phyloP scores from a whole-genome alignment of 2,329 filamentous ascomycete genomes.

The Neopestalotiopsis sp. region DNA sequence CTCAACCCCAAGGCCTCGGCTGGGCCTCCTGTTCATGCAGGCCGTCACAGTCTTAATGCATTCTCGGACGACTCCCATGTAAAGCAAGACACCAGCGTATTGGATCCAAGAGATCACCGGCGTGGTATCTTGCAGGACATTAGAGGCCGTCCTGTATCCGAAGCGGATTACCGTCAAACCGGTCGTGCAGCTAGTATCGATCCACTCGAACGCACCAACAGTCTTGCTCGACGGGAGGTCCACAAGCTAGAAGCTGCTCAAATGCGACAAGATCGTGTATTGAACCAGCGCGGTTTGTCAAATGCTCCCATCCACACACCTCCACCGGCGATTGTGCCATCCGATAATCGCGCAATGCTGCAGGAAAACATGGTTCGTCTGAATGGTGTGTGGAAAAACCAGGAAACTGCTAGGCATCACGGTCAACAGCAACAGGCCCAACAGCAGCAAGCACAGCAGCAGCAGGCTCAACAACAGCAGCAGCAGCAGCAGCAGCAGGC shows the following conservation, averaged over 20 bases:
- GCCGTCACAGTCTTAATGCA: slow-evolving; percentile 26
- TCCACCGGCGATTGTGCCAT: slow-evolving; percentile 19
- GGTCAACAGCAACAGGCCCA: slow-evolving; percentile 16
- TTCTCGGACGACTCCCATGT: slow-evolving; percentile 21
- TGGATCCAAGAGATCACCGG: slow-evolving; percentile 19
- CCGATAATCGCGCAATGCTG: slow-evolving; percentile 42
- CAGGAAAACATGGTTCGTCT: slow-evolving; percentile 58
- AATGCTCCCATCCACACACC: slow-evolving; percentile 13
- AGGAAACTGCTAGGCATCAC: slow-evolving; percentile 52
- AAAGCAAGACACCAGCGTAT: slow-evolving; percentile 31
- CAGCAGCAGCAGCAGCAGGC: slow-evolving; percentile 15
- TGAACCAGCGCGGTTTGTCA: slow-evolving; percentile 42
- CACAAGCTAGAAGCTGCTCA: slow-evolving; percentile 57
- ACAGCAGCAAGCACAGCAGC: slow-evolving; percentile 1
- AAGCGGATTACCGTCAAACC: slow-evolving; percentile 42
- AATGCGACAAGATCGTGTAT: slow-evolving; percentile 55
- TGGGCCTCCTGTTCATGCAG: slow-evolving; percentile 21
- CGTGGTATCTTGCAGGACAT: slow-evolving; percentile 24
- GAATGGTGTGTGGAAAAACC: slow-evolving; percentile 61
- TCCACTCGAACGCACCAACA: slow-evolving; percentile 53
- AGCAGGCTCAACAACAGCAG: slow-evolving; percentile 20
- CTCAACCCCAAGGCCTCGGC: slow-evolving; percentile 31
- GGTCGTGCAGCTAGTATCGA: slow-evolving; percentile 38
- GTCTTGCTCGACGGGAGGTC: slow-evolving; percentile 57
- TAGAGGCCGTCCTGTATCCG: slow-evolving; percentile 39